Conservation (phyloP, 345 rosid species). For the Hibiscus tridactylites region DNA sequence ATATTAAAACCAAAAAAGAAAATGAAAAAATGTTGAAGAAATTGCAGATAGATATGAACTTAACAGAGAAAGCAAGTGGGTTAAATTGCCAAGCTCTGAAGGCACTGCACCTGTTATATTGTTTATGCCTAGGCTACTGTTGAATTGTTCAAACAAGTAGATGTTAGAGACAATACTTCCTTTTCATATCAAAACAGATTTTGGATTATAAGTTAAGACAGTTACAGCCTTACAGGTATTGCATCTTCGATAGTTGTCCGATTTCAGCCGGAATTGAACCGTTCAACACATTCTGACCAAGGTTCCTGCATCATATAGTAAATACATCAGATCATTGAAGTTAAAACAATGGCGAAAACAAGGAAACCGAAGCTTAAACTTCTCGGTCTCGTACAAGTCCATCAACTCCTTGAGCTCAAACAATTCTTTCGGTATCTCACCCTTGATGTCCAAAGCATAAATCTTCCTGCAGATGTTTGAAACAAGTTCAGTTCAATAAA, state of each 20-base stretch:
- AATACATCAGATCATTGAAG: neutral
- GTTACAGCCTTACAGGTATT: slow-evolving; percentile 36
- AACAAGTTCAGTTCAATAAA: neutral
- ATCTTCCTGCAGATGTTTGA: slow-evolving; percentile 34
- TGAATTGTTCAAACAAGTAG: slow-evolving; percentile 15
- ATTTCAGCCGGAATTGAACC: slow-evolving; percentile 46
- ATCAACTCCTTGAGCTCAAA: slow-evolving; percentile 34
- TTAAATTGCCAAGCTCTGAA: slow-evolving; percentile 44
- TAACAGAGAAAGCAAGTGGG: slow-evolving; percentile 44
- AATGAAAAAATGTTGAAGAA: neutral
- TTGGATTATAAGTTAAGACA: neutral
- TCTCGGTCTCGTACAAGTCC: slow-evolving; percentile 36
- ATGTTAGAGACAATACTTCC: neutral
- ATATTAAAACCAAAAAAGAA: neutral
- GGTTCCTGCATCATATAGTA: slow-evolving; percentile 29
- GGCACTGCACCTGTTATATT: slow-evolving; percentile 45
- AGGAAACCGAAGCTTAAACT: neutral
- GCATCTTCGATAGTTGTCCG: slow-evolving; percentile 36
- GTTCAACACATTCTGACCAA: slow-evolving; percentile 42
- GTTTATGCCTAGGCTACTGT: slow-evolving; percentile 59
- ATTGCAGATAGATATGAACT: slow-evolving; percentile 16
- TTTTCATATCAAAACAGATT: neutral
- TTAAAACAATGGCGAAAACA: neutral
- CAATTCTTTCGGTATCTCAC: slow-evolving; percentile 39
- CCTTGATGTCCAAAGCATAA: slow-evolving; percentile 50